Conservation (phyloP, 805 yeast species). For the Saccharomycopsis babjevae region DNA sequence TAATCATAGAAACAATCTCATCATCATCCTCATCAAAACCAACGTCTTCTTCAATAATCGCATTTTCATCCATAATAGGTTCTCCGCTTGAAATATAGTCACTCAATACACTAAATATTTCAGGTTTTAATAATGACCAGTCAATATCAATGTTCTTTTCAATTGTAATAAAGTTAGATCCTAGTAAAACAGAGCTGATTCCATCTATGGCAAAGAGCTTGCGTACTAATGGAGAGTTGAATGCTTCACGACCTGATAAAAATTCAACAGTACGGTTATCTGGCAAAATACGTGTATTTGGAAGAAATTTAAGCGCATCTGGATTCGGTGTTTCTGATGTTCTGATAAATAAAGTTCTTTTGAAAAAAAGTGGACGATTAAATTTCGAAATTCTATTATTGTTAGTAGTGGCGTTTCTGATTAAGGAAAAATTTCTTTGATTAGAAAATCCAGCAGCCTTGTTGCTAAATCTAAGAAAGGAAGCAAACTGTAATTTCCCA, state of each 20-base stretch:
- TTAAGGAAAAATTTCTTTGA: background rate
- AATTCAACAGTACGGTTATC: conserved; percentile 61
- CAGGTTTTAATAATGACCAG: conserved; percentile 59
- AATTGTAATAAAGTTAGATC: conserved; percentile 74
- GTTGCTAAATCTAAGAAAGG: background rate
- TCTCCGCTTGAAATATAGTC: conserved; percentile 31
- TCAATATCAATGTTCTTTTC: conserved; percentile 45
- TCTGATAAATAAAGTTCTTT: conserved; percentile 48
- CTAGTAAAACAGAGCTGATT: conserved; percentile 65
- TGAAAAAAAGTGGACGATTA: background rate
- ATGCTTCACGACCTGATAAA: conserved; percentile 65
- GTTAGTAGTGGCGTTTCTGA: background rate
- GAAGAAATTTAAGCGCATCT: conserved; percentile 75
- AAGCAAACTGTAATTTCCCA: background rate
- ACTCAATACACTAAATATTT: conserved; percentile 36
- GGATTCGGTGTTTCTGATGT: conserved; percentile 82
- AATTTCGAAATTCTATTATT: background rate
- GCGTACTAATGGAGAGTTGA: conserved; percentile 65
- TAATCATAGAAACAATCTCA: conserved; percentile 56
- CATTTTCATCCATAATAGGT: conserved; percentile 37
- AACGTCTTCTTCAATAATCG: conserved; percentile 20
- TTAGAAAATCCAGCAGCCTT: background rate
- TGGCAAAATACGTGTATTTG: conserved; percentile 60
- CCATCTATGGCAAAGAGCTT: conserved; percentile 71
- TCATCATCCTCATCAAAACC: conserved; percentile 51